Evolutionary conservation across 257 asterid species (phyloP).

Genomic region (Henckelia pumila): DNA sequence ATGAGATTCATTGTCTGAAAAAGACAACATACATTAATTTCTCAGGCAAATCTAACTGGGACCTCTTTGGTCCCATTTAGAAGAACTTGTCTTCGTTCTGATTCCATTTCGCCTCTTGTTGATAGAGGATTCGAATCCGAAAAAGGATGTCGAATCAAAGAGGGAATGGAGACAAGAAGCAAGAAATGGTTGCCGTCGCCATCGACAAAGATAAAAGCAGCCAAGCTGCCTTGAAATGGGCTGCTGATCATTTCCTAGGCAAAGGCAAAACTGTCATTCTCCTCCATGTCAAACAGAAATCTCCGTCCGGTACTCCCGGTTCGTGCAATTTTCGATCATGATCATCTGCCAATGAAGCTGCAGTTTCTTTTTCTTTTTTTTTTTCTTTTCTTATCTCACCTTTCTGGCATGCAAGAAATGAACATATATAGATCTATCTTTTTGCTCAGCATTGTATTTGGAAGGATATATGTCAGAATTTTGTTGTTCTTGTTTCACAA

Average conservation of each 20-base stretch:
- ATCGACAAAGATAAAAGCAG: neutral
- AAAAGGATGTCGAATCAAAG: neutral
- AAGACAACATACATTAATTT: neutral
- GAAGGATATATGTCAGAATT: neutral
- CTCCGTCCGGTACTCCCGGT: neutral
- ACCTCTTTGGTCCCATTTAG: neutral
- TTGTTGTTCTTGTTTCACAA: neutral
- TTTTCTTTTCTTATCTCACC: no score
- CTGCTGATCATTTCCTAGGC: neutral
- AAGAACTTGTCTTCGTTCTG: neutral
- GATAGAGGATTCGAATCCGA: neutral
- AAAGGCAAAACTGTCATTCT: neutral
- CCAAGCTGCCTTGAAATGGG: neutral
- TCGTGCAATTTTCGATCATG: neutral
- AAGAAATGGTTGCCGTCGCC: neutral
- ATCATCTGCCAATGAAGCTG: neutral
- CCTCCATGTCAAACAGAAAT: neutral
- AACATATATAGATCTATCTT: neutral
- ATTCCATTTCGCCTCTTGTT: neutral
- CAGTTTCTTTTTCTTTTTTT: no score
- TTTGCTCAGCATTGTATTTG: neutral
- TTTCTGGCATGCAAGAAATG: neutral
- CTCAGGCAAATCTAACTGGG: neutral
- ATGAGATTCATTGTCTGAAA: neutral
- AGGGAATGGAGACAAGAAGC: neutral